Base-by-base conservation (phyloP, 306 rosid genomes). In the Aeschynomene evenia region DNA sequence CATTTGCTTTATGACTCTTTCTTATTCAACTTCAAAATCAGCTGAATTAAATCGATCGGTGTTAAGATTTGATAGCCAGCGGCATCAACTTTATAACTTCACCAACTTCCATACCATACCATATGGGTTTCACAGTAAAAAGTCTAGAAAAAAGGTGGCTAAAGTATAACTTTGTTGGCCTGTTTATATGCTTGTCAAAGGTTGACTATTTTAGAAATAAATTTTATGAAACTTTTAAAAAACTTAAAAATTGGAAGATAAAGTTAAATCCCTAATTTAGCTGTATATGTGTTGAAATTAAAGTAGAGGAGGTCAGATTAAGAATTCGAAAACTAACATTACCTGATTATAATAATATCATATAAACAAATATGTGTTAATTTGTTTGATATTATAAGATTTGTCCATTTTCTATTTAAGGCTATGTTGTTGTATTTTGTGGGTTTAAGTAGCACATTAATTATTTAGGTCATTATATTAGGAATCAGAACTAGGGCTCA, bases 51-150 rank as follows among this genome's bases (percentile, higher is more conserved):
- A 23, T 14, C 72, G 58, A 65, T 71, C 56, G 29, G 12, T 56
- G 37, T 70, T 71, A 72, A 57, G 51, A 71, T 64, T n/a, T 36
- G 34, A 48, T 48, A 63, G 29, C 24, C 54, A 54, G 42, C 26
- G 37, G 31, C 34, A 70, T 28, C 43, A 40, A 33, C 43, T 23
- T 54, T 46, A 54, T 16, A 54, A 39, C 51, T 78, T 78, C 29
- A 78, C 66, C 68, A 66, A 58, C 59, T 72, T 78, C 21, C 66
- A 39, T n/a, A n/a, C n/a, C n/a, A n/a, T n/a, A n/a, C n/a, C n/a
- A n/a, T 39, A 7, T 37, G 55, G 15, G 66, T 55, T 58, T 26
- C 28, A 50, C 63, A 29, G 63, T 56, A 28, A 11, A 40, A 71
- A 37, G 14, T n/a, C 65, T 72, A 28, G 26, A 66, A 39, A 66